Base-by-base conservation (phyloP, 129 eudicot genomes). In the Deinandra increscens region DNA sequence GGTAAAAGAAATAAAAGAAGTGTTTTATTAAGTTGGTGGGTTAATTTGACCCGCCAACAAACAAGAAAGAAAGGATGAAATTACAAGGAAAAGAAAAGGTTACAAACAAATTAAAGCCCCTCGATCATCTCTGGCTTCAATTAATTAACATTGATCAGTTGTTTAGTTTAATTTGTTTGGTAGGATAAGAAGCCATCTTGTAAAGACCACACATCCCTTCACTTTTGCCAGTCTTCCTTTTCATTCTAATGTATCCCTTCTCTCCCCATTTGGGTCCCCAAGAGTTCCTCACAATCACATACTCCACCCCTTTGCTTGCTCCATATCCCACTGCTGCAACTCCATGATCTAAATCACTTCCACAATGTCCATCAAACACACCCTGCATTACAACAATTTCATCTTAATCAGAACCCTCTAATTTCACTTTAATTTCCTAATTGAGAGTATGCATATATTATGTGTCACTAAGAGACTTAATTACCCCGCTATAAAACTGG, bases 401-500 rank as follows among this genome's bases (percentile, higher is more conserved):
- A n/a, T n/a, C n/a, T n/a, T n/a, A n/a, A n/a, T n/a, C n/a, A n/a
- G n/a, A n/a, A n/a, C n/a, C n/a, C n/a, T n/a, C n/a, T n/a, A n/a
- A n/a, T n/a, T n/a, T n/a, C n/a, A n/a, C n/a, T n/a, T n/a, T n/a
- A n/a, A n/a, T n/a, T n/a, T n/a, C n/a, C n/a, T n/a, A n/a, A n/a
- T n/a, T n/a, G n/a, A n/a, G n/a, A n/a, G n/a, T n/a, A n/a, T n/a
- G n/a, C n/a, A n/a, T n/a, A n/a, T n/a, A n/a, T n/a, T n/a, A n/a
- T n/a, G n/a, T n/a, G n/a, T n/a, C n/a, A n/a, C n/a, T n/a, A n/a
- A n/a, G 31, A 26, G 31, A 26, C 31, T 26, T n/a, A n/a, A n/a
- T 63, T 86, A 92, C 96, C 87, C 96, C 98, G 19, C 86, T 84
- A 71, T 92, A 92, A 78, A 92, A 92, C 46, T 88, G 98, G 78